Evolutionary conservation across 1,284 basidiomycete species (phyloP).

Genomic region (Athelia sp.): DNA sequence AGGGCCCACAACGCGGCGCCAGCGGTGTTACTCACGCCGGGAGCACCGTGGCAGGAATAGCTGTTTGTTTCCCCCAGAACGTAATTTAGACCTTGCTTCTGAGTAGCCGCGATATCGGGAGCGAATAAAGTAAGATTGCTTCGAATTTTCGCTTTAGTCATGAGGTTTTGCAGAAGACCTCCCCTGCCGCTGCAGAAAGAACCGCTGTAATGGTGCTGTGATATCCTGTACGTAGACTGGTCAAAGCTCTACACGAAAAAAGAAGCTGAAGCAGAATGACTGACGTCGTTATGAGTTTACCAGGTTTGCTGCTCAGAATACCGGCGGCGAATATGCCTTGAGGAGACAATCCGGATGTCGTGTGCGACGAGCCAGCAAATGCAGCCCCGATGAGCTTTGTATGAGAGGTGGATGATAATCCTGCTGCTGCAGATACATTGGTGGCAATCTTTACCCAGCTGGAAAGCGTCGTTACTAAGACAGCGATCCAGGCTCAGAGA

Average conservation of each 20-base stretch:
- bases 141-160: slow-evolving; percentile 55
- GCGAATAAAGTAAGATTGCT: slow-evolving; percentile 47
- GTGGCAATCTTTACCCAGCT: slow-evolving; percentile 33
- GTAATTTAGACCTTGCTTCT: slow-evolving; percentile 45
- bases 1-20: slow-evolving; percentile 67
- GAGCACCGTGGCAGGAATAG: slow-evolving; percentile 51
- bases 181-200: slow-evolving; percentile 47
- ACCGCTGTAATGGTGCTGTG: slow-evolving; percentile 61
- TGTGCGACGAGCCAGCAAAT: slow-evolving; percentile 46
- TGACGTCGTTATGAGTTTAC: slow-evolving; percentile 28
- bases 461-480: neutral
- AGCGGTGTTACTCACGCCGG: slow-evolving; percentile 63
- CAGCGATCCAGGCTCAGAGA: slow-evolving; percentile 2
- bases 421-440: slow-evolving; percentile 22
- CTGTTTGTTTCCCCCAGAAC: slow-evolving; percentile 60
- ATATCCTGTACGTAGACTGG: slow-evolving; percentile 36
- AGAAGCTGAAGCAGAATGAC: slow-evolving; percentile 11
- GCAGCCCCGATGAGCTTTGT: slow-evolving; percentile 49
- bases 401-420: slow-evolving; percentile 21
- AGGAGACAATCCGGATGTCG: slow-evolving; percentile 47
- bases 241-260: neutral
- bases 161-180: slow-evolving; percentile 49
- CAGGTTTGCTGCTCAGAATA: slow-evolving; percentile 33
- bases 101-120: slow-evolving; percentile 45
- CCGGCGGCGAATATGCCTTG: slow-evolving; percentile 42